Percentiles rank a stretch among this genome's conserved stretches.
phyloP scores from a whole-genome alignment of 1,284 basidiomycete species.

The Ceratobasidium sp. region DNA sequence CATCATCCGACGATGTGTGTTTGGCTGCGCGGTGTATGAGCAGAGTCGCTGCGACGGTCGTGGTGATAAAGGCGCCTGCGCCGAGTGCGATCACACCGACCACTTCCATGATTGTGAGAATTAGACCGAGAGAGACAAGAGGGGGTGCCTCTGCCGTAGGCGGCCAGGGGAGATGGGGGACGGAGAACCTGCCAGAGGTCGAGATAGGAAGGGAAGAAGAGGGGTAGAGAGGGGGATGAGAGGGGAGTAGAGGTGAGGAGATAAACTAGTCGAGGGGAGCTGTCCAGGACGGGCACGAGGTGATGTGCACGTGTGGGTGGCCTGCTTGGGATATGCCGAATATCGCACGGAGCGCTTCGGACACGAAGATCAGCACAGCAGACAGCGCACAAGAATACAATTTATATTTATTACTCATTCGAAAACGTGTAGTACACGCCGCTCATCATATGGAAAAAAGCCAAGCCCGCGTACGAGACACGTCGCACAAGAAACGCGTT shows the following conservation, averaged over 20 bases:
- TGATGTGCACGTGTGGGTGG: slow-evolving; percentile 26
- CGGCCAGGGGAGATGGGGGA: not conserved
- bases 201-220: slow-evolving; percentile 1
- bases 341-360: slow-evolving; percentile 15
- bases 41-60: slow-evolving; percentile 23
- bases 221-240: slow-evolving; percentile 5
- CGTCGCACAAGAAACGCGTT: slow-evolving; percentile 20
- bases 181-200: slow-evolving; percentile 34
- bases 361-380: slow-evolving; percentile 13
- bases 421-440: not conserved
- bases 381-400: not conserved
- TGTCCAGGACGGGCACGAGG: slow-evolving; percentile 11
- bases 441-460: not conserved
- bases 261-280: slow-evolving; percentile 7
- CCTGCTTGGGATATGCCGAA: not conserved
- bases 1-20: no score
- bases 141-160: not conserved
- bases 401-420: not conserved
- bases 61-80: slow-evolving; percentile 42
- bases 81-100: slow-evolving; percentile 14
- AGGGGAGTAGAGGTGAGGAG: slow-evolving; percentile 31
- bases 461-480: slow-evolving; percentile 19
- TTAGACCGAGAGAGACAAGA: not conserved
- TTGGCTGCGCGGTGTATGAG: not conserved
- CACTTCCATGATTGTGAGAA: slow-evolving; percentile 5